These are phyloP conservation scores for Cercospora berteroae DNA, from an alignment of 2,329 filamentous ascomycete species.

Conservation along the genomic window DNA sequence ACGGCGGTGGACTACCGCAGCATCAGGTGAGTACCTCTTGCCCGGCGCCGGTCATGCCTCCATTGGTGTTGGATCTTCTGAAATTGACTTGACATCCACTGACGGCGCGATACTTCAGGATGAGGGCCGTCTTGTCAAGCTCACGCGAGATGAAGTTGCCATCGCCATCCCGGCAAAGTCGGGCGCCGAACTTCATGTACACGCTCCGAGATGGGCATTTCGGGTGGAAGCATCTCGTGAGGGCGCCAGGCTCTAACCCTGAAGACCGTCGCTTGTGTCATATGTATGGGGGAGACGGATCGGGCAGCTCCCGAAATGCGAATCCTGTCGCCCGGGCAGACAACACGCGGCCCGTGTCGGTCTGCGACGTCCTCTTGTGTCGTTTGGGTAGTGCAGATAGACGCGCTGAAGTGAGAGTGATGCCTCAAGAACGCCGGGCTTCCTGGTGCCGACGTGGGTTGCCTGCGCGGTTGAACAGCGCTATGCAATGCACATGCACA, in stretches of 20 bases:
- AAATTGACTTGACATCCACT: background rate
- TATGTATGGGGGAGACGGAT: background rate
- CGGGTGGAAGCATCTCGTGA: conserved; percentile 41
- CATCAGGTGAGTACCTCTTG: conserved; percentile 41
- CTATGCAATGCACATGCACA: conserved; percentile 1
- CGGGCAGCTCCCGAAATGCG: background rate
- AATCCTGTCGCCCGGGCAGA: background rate
- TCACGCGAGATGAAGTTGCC: conserved; percentile 58
- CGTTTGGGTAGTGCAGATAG: background rate
- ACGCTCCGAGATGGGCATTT: conserved; percentile 63
- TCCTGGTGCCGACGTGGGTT: conserved; percentile 19
- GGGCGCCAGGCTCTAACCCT: conserved; percentile 32
- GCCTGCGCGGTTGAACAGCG: conserved; percentile 17
- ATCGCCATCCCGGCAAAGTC: conserved; percentile 51
- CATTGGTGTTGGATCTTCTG: background rate
- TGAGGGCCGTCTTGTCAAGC: conserved; percentile 53
- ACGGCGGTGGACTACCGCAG: conserved; percentile 54
- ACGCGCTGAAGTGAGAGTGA: conserved; percentile 6
- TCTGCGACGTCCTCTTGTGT: background rate
- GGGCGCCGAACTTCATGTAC: conserved; percentile 52
- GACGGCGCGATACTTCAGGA: conserved; percentile 42
- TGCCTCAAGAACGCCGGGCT: conserved; percentile 21
- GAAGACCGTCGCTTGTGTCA: background rate
- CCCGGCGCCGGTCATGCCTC: background rate
- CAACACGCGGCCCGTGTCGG: background rate